A percentile compares a stretch with the other conserved stretches of the same genome.
Evolutionary conservation across 2,329 filamentous ascomycete genomes (phyloP).

Genomic region (Cladophialophora bantiana): DNA sequence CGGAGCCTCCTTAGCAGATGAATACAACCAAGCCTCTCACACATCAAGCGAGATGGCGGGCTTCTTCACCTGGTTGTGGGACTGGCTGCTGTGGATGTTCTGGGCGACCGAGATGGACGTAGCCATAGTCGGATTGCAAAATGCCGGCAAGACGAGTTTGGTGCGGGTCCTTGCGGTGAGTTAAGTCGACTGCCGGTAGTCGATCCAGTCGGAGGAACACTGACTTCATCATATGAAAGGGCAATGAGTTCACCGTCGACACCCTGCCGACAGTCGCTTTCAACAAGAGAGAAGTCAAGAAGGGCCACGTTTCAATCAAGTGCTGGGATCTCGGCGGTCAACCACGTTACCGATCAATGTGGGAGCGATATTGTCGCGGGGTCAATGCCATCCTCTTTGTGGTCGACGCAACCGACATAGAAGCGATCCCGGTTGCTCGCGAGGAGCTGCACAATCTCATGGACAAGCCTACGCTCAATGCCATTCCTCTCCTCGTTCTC

Average conservation of each 20-base stretch:
- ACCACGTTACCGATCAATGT: constrained; percentile 97
- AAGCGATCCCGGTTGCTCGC: constrained; percentile 80
- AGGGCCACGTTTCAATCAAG: constrained; percentile 96
- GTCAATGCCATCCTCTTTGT: constrained; percentile 99
- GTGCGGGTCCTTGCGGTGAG: constrained; percentile 93
- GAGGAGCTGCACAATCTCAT: constrained; percentile 92
- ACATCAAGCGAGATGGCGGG: constrained; percentile 72
- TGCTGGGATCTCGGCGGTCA: constrained; percentile 99
- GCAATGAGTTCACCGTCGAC: constrained; percentile 98
- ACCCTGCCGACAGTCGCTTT: constrained; percentile 98
- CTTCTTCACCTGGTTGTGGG: constrained; percentile 92
- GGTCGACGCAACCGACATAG: constrained; percentile 89
- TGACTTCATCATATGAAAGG: constrained; percentile 61
- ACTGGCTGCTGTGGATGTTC: constrained; percentile 97
- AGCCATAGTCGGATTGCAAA: constrained; percentile 97
- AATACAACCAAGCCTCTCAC: neutral
- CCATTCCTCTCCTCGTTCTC: constrained; percentile 90
- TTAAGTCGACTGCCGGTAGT: constrained; percentile 35
- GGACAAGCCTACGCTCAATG: constrained; percentile 80
- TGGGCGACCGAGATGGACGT: constrained; percentile 99
- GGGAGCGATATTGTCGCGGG: constrained; percentile 97
- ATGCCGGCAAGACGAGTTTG: constrained; percentile 96
- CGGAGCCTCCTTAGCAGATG: neutral
- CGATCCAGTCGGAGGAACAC: neutral
- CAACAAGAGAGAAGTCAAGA: constrained; percentile 98